Base-by-base conservation (phyloP, 257 asterid genomes). In the Osmanthus fragrans region DNA sequence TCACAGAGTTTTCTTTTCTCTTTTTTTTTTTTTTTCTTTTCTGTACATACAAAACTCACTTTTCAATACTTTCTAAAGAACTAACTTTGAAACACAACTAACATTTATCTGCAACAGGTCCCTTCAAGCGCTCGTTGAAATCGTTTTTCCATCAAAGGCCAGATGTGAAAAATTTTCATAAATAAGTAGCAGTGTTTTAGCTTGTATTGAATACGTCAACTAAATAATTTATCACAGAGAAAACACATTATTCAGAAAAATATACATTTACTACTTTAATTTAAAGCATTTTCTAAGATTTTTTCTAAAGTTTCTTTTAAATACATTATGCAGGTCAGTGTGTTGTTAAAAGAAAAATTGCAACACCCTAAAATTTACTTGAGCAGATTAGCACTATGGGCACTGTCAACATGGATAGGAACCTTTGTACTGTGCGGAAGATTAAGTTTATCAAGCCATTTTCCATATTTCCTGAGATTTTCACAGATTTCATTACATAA, bases 371-470 rank as follows among this genome's bases (percentile, higher is more conserved):
- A 77, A 91, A 32, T 86, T 10, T 79, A 32, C 37, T 54, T 89
- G 81, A 70, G 85, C 78, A 76, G 25, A 32, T 3, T 87, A 36
- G 84, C 87, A 4, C 63, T 92, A 71, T 84, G 86, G 86, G 4
- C 85, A 69, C 84, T 92, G 6, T 89, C 97, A 25, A 89, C 97
- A 47, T 54, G 90, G 80, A 72, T 89, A 1, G 97, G 97, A n/a
- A 93, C 97, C 0, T 82, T 91, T 13, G 42, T 88, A 2, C 54
- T 91, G 10, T 85, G 97, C 74, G 97, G 97, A 30, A 72, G 73
- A n/a, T 78, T 81, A 60, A 85, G 95, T 32, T 69, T 93, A 77
- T 86, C 94, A 1, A 13, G 45, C 25, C 54, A 83, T 0, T 93
- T 87, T 33, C 97, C 97, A 19, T 91, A 84, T 45, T 71, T 91